phyloP scores from a whole-genome alignment of 768 basidiomycete genomes.

The Amylocystis lapponica region DNA sequence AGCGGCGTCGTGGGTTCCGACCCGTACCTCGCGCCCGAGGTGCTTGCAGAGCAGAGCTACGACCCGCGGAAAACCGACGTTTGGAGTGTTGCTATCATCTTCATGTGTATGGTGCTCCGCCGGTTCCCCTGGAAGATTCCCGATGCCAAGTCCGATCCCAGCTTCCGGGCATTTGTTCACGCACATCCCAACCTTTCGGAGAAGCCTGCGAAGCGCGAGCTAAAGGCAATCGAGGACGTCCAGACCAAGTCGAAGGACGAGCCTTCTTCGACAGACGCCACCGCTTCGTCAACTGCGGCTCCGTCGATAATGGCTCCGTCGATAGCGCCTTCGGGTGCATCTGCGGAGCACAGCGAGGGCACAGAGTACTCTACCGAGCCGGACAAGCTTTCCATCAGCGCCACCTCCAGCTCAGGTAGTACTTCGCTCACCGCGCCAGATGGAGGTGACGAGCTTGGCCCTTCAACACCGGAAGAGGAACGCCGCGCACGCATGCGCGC shows the following conservation, averaged over 20 bases:
- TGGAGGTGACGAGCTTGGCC: conserved; percentile 8
- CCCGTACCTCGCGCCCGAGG: conserved; percentile 97
- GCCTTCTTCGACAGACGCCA: neutral
- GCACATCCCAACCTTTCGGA: conserved; percentile 83
- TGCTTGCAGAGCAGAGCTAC: conserved; percentile 72
- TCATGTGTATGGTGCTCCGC: conserved; percentile 97
- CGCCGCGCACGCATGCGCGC: conserved; percentile 13
- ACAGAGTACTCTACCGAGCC: conserved; percentile 9
- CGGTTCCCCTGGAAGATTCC: conserved; percentile 99
- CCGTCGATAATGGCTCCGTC: conserved; percentile 8
- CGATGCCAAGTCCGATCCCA: conserved; percentile 87
- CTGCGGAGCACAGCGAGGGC: conserved; percentile 6
- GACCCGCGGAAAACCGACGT: conserved; percentile 98
- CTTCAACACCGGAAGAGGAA: neutral
- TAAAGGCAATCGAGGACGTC: neutral
- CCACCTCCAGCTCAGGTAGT: conserved; percentile 8
- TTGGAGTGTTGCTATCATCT: conserved; percentile 97
- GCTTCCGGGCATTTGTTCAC: conserved; percentile 86
- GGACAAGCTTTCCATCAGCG: conserved; percentile 7
- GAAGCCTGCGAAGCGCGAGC: conserved; percentile 18
- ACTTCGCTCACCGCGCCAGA: conserved; percentile 15
- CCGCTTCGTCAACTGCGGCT: neutral
- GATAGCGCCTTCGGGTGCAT: conserved; percentile 11
- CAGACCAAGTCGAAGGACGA: neutral
- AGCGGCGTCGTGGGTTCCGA: conserved; percentile 95